Base-by-base conservation (phyloP, 2,329 filamentous ascomycete genomes). In the Madurella mycetomatis region DNA sequence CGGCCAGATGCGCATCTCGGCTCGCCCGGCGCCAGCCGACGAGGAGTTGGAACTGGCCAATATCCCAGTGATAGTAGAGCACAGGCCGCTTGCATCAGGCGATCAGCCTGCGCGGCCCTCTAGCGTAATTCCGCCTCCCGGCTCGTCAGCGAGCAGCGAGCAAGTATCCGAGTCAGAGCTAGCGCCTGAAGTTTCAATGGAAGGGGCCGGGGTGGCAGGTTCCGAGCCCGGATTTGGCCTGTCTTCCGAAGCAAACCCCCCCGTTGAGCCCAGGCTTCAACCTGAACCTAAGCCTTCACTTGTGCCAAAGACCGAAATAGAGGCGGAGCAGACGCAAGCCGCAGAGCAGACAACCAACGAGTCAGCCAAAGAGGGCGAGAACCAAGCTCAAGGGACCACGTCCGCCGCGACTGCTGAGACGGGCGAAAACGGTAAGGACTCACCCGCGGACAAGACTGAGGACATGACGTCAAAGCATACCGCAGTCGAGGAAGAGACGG, bases 1-100 rank as follows among this genome's bases (percentile, higher is more conserved):
- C 46, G 73, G 67, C 54, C 67, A 68, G 31, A 71, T 83, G 67
- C 73, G 73, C 32, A 72, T 83, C 41, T 72, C 76, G 68, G 74
- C 1, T 84, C 90, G 57, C 79, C 40, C 32, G 7, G 48, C 83
- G 25, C 51, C 57, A 2, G 53, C 44, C 4, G 87, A 90, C 30
- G 71, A 75, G 45, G 73, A 74, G 47, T 63, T 69, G 44, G 73
- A 70, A 46, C 58, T 67, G 9, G 57, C 65, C 39, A 65, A 61
- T 32, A 66, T 67, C n/a, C 64, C 70, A 8, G 71, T 75, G n/a
- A 72, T 74, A 50, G 73, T 76, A 7, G 72, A 74, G 54, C 67
- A 70, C 34, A 57, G 59, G 5, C 32, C 53, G 13, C 12, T 50
- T 0, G 25, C 44, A 5, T 25, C 52, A 9, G 44, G 50, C 42